A percentile compares a stretch with the other conserved stretches of the same genome.
Conservation (phyloP, 2,329 filamentous ascomycete genomes). For the Tricladium varicosporioides region DNA sequence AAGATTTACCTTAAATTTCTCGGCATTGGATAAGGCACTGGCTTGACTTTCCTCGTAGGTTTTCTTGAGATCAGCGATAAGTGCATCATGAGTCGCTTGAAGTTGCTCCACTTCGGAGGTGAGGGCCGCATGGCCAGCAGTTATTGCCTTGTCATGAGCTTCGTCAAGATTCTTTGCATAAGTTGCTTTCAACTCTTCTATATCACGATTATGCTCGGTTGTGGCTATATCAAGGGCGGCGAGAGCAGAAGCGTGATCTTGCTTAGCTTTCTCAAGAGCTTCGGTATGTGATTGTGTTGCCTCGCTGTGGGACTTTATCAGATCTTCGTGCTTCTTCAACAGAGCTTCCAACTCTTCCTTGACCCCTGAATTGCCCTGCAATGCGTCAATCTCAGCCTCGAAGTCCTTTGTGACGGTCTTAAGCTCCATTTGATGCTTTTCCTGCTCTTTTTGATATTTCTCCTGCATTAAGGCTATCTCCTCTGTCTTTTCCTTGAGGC, state of each 20-base stretch:
- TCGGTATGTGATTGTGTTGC: conserved; percentile 6
- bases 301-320: conserved; percentile 17
- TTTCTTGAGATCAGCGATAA: conserved; percentile 41
- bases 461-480: conserved; percentile 47
- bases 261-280: conserved; percentile 22
- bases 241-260: conserved; percentile 29
- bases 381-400: conserved; percentile 62
- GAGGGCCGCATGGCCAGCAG: conserved; percentile 48
- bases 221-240: conserved; percentile 44
- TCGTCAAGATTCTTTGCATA: conserved; percentile 58
- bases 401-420: conserved; percentile 59
- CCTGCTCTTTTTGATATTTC: conserved; percentile 52
- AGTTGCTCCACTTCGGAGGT: conserved; percentile 51
- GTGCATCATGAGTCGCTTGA: conserved; percentile 51
- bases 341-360: conserved; percentile 63
- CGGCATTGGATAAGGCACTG: conserved; percentile 19
- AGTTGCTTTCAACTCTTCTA: conserved; percentile 54
- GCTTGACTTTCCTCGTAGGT: conserved; percentile 43
- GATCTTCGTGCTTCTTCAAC: conserved; percentile 51
- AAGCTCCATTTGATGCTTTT: conserved; percentile 56
- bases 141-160: conserved; percentile 49
- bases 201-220: conserved; percentile 50
- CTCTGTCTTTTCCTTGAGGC: conserved; percentile 32
- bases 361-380: conserved; percentile 61
- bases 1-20: conserved; percentile 30